Percentiles rank a stretch among this genome's conserved stretches.
phyloP scores from a whole-genome alignment of 163 green algal genomes.

The Scenedesmus sp. region DNA sequence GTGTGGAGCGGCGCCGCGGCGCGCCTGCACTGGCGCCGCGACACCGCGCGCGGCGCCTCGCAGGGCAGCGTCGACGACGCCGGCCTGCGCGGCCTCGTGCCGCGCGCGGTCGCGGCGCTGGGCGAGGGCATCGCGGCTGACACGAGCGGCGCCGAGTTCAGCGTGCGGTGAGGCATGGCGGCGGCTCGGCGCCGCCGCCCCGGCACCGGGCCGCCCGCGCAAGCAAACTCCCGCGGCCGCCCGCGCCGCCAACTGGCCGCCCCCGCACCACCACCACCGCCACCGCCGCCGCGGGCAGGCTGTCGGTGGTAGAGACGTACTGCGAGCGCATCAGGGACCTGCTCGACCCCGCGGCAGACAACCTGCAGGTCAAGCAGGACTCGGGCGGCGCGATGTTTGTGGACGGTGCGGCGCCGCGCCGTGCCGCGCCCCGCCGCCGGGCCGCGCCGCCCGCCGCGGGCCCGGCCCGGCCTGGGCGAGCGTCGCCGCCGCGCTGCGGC shows the following conservation, averaged over 20 bases:
- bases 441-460: too few species aligned
- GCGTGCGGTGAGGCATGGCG: slow-evolving; percentile 33
- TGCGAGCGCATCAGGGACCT: slow-evolving; percentile 86
- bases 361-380: slow-evolving; percentile 55
- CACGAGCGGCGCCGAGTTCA: slow-evolving; percentile 50
- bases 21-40: too few species aligned
- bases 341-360: slow-evolving; percentile 63
- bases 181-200: neutral
- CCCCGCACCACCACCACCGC: too few species aligned
- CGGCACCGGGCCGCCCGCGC: too few species aligned
- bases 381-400: slow-evolving; percentile 40
- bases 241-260: too few species aligned
- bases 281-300: slow-evolving; percentile 45
- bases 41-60: too few species aligned
- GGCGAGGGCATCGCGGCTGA: slow-evolving; percentile 57
- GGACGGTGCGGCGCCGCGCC: slow-evolving; percentile 42
- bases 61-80: slow-evolving; percentile 56
- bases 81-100: slow-evolving; percentile 68
- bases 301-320: slow-evolving; percentile 88
- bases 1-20: too few species aligned
- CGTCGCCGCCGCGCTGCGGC: too few species aligned
- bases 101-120: slow-evolving; percentile 67
- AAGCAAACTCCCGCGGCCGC: too few species aligned
- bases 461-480: too few species aligned
- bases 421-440: too few species aligned